phyloP scores from a whole-genome alignment of 2,329 filamentous ascomycete species.

The Zymoseptoria pseudotritici region DNA sequence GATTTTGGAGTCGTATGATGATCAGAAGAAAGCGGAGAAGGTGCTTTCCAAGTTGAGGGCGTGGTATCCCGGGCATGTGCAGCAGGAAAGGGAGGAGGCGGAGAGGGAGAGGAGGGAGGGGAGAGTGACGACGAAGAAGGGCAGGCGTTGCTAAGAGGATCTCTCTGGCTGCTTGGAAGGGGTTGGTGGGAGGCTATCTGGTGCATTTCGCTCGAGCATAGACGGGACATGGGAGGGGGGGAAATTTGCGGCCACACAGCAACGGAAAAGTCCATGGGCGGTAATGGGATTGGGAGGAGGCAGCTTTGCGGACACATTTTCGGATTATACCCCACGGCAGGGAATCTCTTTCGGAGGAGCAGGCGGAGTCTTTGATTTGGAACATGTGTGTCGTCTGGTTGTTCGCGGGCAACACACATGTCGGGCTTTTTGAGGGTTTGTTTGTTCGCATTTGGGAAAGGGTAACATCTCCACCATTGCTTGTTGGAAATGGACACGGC shows the following conservation, averaged over 20 bases:
- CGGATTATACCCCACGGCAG: not conserved
- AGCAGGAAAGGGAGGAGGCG: not conserved
- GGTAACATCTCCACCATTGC: not conserved
- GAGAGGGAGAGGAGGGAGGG: not conserved
- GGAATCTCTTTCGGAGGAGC: not conserved
- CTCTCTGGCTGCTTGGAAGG: no score
- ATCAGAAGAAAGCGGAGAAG: slow-evolving; percentile 46
- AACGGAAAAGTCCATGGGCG: not conserved
- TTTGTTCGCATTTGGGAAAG: not conserved
- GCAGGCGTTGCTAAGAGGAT: not conserved
- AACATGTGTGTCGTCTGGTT: not conserved
- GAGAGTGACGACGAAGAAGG: not conserved
- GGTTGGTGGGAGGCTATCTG: no score
- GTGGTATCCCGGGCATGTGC: slow-evolving; percentile 1
- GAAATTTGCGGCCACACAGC: not conserved
- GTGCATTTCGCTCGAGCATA: no score
- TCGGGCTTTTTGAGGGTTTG: no score
- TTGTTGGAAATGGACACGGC: not conserved
- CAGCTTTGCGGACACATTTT: not conserved
- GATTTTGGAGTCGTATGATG: slow-evolving; percentile 90
- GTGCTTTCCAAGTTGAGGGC: slow-evolving; percentile 10
- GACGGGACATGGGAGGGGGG: no score
- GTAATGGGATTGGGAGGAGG: not conserved
- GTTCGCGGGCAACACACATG: no score
- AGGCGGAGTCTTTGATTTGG: not conserved